A percentile compares a stretch with the other conserved stretches of the same genome.
These are phyloP conservation scores for Coriolopsis trogii DNA, from an alignment of 1,284 basidiomycete species.

Conservation along the genomic window DNA sequence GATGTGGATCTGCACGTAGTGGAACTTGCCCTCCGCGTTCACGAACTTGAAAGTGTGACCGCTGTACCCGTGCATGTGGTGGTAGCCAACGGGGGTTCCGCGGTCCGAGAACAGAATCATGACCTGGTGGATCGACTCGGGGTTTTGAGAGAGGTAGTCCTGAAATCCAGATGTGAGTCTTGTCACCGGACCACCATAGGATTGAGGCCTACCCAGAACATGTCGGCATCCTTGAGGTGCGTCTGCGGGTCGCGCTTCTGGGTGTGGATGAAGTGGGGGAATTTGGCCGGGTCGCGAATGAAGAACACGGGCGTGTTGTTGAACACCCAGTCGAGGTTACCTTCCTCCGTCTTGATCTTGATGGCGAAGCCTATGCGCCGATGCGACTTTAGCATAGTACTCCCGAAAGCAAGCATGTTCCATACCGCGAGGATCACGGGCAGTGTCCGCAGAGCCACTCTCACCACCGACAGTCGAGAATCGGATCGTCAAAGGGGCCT, in stretches of 20 bases:
- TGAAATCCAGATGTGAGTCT: slow-evolving; percentile 31
- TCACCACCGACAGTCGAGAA: slow-evolving; percentile 93
- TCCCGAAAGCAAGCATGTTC: background rate
- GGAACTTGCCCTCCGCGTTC: slow-evolving; percentile 81
- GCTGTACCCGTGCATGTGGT: slow-evolving; percentile 87
- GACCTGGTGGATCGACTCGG: slow-evolving; percentile 90
- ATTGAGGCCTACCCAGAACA: slow-evolving; percentile 66
- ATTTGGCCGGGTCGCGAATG: slow-evolving; percentile 82
- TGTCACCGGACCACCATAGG: too few relatives aligned
- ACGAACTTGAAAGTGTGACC: slow-evolving; percentile 93
- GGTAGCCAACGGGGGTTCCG: slow-evolving; percentile 86
- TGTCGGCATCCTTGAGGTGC: slow-evolving; percentile 81
- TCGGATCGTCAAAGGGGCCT: slow-evolving; percentile 72
- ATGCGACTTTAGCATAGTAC: background rate
- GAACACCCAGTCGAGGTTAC: slow-evolving; percentile 90
- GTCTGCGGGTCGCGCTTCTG: slow-evolving; percentile 93
- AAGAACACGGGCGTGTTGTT: slow-evolving; percentile 94
- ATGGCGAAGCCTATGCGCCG: slow-evolving; percentile 66
- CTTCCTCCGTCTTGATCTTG: slow-evolving; percentile 89
- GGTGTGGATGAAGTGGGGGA: slow-evolving; percentile 94
- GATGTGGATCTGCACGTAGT: slow-evolving; percentile 85
- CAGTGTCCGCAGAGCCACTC: slow-evolving; percentile 86
- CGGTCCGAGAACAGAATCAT: slow-evolving; percentile 91
- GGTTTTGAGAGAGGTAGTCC: slow-evolving; percentile 93
- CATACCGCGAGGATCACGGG: slow-evolving; percentile 83